These are phyloP conservation scores for Mycosphaerelloides madeirae DNA, from an alignment of 2,329 filamentous ascomycete species.

Conservation along the genomic window DNA sequence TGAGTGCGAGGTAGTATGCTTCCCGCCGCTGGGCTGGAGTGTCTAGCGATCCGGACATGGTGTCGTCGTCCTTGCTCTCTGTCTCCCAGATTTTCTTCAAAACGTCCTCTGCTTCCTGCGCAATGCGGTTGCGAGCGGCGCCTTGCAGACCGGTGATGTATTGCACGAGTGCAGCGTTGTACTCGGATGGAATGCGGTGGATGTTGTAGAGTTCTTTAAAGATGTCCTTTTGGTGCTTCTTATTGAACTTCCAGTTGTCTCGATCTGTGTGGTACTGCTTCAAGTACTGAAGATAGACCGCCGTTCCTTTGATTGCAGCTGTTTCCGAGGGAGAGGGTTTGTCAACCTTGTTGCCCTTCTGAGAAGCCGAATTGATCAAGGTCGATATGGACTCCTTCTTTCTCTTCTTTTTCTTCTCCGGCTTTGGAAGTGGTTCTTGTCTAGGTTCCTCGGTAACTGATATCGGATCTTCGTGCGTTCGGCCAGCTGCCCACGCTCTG, in stretches of 20 bases:
- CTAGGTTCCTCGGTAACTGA: conserved; percentile 23
- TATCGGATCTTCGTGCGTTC: conserved; percentile 11
- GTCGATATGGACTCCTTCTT: conserved; percentile 28
- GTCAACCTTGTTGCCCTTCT: conserved; percentile 13
- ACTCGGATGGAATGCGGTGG: conserved; percentile 63
- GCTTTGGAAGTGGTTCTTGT: conserved; percentile 7
- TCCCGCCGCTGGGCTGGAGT: conserved; percentile 32
- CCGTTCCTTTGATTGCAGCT: conserved; percentile 19
- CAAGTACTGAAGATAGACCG: conserved; percentile 70
- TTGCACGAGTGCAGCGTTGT: conserved; percentile 64
- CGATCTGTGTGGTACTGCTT: conserved; percentile 67
- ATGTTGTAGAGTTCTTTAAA: conserved; percentile 76
- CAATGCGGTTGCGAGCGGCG: conserved; percentile 60
- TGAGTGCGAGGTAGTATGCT: conserved; percentile 35
- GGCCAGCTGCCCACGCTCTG: conserved; percentile 43
- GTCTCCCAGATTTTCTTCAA: conserved; percentile 54
- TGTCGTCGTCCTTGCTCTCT: conserved; percentile 32
- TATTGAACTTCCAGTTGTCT: conserved; percentile 89
- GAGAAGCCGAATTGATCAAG: conserved; percentile 1
- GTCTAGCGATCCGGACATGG: conserved; percentile 39
- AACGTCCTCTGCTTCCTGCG: conserved; percentile 60
- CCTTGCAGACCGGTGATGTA: conserved; percentile 80
- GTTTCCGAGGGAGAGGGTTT: conserved; percentile 6
- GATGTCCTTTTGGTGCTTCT: conserved; percentile 79
- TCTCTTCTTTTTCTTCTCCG: conserved; percentile 29